Evolutionary conservation across 805 yeast species (phyloP).

Genomic region (Tetrapisispora nanseiensis): DNA sequence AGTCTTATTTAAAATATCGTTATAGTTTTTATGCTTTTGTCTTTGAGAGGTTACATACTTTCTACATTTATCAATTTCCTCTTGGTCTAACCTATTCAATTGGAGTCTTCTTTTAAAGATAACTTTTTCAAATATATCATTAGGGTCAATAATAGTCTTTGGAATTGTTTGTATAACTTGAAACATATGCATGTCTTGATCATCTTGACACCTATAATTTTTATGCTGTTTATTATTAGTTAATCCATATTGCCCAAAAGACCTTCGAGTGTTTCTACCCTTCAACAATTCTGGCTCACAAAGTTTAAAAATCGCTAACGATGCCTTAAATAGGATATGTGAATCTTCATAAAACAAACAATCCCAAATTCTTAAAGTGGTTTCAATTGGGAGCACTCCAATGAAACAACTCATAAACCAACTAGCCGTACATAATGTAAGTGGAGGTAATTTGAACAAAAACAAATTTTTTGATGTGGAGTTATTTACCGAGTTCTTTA

Average conservation of each 20-base stretch:
- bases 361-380: conserved; percentile 88
- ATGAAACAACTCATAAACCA: conserved; percentile 99
- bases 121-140: conserved; percentile 49
- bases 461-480: conserved; percentile 33
- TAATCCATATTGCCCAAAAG: conserved; percentile 6
- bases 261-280: conserved; percentile 12
- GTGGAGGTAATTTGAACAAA: conserved; percentile 72
- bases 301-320: conserved; percentile 68
- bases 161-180: conserved; percentile 83
- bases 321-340: conserved; percentile 71
- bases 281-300: conserved; percentile 54
- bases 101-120: conserved; percentile 69
- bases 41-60: conserved; percentile 65
- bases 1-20: conserved; percentile 10
- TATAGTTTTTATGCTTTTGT: conserved; percentile 26
- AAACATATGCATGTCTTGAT: conserved; percentile 56
- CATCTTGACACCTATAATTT: conserved; percentile 14
- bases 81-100: conserved; percentile 69
- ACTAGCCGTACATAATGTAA: conserved; percentile 86
- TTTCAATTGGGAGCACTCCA: conserved; percentile 81
- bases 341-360: conserved; percentile 88
- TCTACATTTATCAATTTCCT: conserved; percentile 69
- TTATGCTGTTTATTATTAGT: not conserved
- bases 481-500: not conserved
- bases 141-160: conserved; percentile 57